A percentile compares a stretch with the other conserved stretches of the same genome.
These are phyloP conservation scores for Ophiostoma perfectum DNA, from an alignment of 2,329 filamentous ascomycete species.

Conservation along the genomic window DNA sequence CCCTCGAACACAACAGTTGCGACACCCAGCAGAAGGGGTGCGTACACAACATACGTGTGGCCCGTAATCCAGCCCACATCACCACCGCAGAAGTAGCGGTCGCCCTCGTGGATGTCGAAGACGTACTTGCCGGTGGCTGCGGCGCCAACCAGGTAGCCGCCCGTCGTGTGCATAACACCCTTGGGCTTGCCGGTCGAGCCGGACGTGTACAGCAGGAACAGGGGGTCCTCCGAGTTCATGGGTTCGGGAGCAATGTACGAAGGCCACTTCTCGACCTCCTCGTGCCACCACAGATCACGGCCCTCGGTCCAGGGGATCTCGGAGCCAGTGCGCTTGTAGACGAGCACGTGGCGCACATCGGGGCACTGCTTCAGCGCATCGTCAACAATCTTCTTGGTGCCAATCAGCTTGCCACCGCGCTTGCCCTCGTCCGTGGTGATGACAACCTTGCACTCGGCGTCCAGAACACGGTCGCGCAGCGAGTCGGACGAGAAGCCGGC, in stretches of 20 bases:
- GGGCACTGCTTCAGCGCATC: constrained; percentile 96
- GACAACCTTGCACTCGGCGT: constrained; percentile 85
- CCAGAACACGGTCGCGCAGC: constrained; percentile 86
- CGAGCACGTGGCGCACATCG: constrained; percentile 75
- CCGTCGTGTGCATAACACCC: constrained; percentile 97
- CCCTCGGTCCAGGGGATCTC: constrained; percentile 87
- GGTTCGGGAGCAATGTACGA: constrained; percentile 82
- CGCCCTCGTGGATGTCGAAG: constrained; percentile 92
- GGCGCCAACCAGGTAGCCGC: constrained; percentile 87
- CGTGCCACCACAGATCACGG: constrained; percentile 96
- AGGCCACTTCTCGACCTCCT: constrained; percentile 96
- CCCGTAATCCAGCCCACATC: constrained; percentile 99
- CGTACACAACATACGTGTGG: constrained; percentile 97
- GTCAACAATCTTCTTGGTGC: constrained; percentile 98
- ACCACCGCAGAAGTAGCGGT: constrained; percentile 94
- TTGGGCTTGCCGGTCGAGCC: constrained; percentile 98
- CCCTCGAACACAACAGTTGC: constrained; percentile 97
- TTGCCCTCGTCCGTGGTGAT: constrained; percentile 98
- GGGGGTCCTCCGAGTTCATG: constrained; percentile 89
- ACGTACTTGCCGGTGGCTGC: constrained; percentile 96
- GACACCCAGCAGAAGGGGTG: constrained; percentile 85
- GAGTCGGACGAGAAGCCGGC: constrained; percentile 97
- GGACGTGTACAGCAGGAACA: constrained; percentile 97
- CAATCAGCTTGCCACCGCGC: constrained; percentile 93
- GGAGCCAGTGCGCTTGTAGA: constrained; percentile 91